Evolutionary conservation across 1,139 yeast genomes (phyloP).

Genomic region (Hyphopichia wangnamkhiaoensis): DNA sequence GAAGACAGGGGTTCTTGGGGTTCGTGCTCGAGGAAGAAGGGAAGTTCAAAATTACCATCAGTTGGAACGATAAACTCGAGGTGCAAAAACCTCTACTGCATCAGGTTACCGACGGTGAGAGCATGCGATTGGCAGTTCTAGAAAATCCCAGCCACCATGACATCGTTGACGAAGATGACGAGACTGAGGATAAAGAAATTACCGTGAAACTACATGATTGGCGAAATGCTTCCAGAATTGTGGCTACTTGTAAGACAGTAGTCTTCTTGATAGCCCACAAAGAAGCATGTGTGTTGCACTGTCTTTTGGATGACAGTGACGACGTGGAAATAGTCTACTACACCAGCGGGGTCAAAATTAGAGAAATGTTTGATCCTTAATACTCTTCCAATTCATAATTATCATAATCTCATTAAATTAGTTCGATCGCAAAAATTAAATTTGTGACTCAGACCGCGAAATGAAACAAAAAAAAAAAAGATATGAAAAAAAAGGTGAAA

Average conservation of each 20-base stretch:
- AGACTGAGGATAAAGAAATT: constrained; percentile 34
- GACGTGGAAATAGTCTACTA: constrained; percentile 58
- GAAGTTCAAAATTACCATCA: constrained; percentile 49
- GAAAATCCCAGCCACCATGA: neutral
- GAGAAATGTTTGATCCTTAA: constrained; percentile 6
- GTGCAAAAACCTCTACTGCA: constrained; percentile 26
- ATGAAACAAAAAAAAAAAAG: neutral
- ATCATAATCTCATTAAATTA: too few species aligned
- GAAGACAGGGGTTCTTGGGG: constrained; percentile 43
- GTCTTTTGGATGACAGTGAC: constrained; percentile 56
- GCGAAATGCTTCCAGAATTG: constrained; percentile 56
- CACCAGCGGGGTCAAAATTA: constrained; percentile 36
- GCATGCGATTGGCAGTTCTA: constrained; percentile 2
- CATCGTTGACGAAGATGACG: constrained; percentile 20
- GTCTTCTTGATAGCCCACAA: constrained; percentile 50
- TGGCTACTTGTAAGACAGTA: constrained; percentile 54
- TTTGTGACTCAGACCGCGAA: constrained; percentile 4
- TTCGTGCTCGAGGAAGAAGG: constrained; percentile 58
- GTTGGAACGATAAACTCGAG: constrained; percentile 56
- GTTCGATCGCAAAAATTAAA: too few species aligned
- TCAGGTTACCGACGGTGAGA: constrained; percentile 16
- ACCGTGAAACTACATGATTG: constrained; percentile 54
- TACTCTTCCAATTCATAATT: too few species aligned
- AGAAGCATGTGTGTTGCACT: constrained; percentile 57
- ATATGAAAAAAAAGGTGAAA: neutral